Percentiles rank a stretch among this genome's conserved stretches.
Conservation (phyloP, 2,329 filamentous ascomycete species). For the Hypocreales sp. region DNA sequence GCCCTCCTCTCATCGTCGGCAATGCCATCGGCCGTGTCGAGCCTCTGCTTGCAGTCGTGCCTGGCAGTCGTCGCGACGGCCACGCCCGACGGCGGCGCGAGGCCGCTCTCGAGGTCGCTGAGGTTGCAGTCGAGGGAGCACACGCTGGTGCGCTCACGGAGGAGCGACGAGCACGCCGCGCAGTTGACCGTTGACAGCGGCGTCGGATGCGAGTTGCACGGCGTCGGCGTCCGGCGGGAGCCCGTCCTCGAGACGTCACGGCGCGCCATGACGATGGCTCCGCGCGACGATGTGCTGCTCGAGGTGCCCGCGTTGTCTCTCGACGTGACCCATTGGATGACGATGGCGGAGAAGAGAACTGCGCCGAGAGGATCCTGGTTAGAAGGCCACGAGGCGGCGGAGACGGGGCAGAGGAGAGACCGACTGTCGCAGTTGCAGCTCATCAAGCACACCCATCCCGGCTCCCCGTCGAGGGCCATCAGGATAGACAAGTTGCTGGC, state of each 20-base stretch:
- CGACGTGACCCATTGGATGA: conserved; percentile 46
- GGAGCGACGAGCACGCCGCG: no score
- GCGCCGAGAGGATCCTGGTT: no score
- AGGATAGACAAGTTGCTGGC: conserved; percentile 44
- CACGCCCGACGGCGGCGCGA: no score
- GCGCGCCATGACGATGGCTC: conserved; percentile 4
- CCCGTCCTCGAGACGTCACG: conserved; percentile 3
- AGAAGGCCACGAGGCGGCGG: background rate
- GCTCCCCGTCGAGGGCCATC: conserved; percentile 42
- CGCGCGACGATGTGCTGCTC: conserved; percentile 6
- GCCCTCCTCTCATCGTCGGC: no score
- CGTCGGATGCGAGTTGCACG: conserved; percentile 4
- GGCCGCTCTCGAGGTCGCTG: no score
- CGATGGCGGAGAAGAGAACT: conserved; percentile 44
- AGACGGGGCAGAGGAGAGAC: conserved; percentile 2
- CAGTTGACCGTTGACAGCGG: no score
- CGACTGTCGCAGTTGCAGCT: conserved; percentile 47
- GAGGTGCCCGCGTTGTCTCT: conserved; percentile 24
- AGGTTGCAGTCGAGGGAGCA: no score
- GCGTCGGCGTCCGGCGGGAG: conserved; percentile 1
- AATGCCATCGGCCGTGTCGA: no score
- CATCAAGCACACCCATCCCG: conserved; percentile 49
- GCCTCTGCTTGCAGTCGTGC: no score
- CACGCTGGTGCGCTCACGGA: no score
- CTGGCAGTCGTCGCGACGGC: no score